Percentiles rank a stretch among this genome's conserved stretches.
phyloP scores from a whole-genome alignment of 2,329 filamentous ascomycete genomes.

The Alternaria dauci region DNA sequence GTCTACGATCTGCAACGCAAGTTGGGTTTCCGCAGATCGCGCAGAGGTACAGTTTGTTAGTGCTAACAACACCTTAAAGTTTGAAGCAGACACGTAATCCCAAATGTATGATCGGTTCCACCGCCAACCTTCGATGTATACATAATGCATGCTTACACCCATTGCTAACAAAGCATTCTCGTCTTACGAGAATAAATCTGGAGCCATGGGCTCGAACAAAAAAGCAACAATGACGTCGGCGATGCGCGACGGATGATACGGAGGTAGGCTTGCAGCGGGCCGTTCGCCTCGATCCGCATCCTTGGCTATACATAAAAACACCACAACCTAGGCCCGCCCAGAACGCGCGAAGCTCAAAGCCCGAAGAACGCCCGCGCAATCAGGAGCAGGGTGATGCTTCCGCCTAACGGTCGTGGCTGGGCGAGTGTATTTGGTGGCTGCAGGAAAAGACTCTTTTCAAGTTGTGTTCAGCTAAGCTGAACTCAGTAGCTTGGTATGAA shows the following conservation, averaged over 20 bases:
- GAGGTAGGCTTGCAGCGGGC: conserved; percentile 1
- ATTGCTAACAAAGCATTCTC: background rate
- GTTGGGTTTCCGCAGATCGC: background rate
- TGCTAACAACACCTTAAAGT: background rate
- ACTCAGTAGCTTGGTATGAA: background rate
- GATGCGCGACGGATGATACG: background rate
- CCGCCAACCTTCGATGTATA: background rate
- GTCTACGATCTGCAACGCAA: conserved; percentile 1
- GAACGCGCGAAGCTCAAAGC: background rate
- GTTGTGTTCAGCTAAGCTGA: background rate
- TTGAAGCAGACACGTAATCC: background rate
- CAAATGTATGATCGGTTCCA: background rate
- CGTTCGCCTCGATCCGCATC: conserved; percentile 7
- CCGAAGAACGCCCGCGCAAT: background rate
- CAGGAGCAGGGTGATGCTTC: background rate
- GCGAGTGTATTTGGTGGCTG: conserved; percentile 3
- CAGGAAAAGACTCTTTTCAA: background rate
- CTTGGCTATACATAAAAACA: background rate
- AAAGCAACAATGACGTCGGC: conserved; percentile 1
- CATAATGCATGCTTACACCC: background rate
- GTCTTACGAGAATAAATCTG: background rate
- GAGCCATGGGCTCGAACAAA: background rate
- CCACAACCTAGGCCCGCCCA: conserved; percentile 2
- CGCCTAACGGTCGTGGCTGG: background rate
- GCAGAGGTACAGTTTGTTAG: too few relatives aligned